Percentiles rank a stretch among this genome's conserved stretches.
phyloP scores from a whole-genome alignment of 176 grass and related monocot species.

The Lolium perenne region DNA sequence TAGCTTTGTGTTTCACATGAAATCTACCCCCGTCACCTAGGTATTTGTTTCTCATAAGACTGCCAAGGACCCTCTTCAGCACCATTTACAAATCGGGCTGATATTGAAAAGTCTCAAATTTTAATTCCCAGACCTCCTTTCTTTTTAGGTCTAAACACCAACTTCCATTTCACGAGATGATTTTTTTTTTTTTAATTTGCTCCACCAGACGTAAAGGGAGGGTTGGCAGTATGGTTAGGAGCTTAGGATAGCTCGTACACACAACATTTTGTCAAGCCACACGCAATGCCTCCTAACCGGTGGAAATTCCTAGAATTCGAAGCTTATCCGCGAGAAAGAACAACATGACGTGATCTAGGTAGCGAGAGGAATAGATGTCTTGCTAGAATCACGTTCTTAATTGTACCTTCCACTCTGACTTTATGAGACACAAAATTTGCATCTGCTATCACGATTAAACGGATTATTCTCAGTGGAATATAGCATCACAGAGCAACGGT shows the following conservation, averaged over 20 bases:
- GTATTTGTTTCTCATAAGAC: too few species aligned
- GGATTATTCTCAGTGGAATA: conserved; percentile 36
- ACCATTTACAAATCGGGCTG: too few species aligned
- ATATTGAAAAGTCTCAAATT: too few species aligned
- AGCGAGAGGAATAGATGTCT: conserved; percentile 37
- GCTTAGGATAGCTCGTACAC: background rate
- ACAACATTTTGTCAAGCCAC: background rate
- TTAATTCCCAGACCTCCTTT: too few species aligned
- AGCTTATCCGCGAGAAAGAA: conserved; percentile 37
- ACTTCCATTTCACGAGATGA: too few species aligned
- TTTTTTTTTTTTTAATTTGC: too few species aligned
- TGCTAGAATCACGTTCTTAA: background rate
- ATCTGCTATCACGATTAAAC: conserved; percentile 28
- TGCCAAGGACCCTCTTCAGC: too few species aligned
- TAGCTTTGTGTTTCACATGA: too few species aligned
- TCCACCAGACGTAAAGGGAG: too few species aligned
- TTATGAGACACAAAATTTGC: conserved; percentile 30
- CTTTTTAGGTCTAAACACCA: too few species aligned
- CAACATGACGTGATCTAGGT: conserved; percentile 40
- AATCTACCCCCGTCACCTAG: too few species aligned
- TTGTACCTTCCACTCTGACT: background rate
- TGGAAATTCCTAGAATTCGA: conserved; percentile 11
- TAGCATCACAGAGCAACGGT: conserved; percentile 6
- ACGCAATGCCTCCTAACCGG: background rate
- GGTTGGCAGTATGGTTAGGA: background rate